A percentile compares a stretch with the other conserved stretches of the same genome.
phyloP scores from a whole-genome alignment of 805 yeast species.

The Cyberlindnera nakhonratchasimensis region DNA sequence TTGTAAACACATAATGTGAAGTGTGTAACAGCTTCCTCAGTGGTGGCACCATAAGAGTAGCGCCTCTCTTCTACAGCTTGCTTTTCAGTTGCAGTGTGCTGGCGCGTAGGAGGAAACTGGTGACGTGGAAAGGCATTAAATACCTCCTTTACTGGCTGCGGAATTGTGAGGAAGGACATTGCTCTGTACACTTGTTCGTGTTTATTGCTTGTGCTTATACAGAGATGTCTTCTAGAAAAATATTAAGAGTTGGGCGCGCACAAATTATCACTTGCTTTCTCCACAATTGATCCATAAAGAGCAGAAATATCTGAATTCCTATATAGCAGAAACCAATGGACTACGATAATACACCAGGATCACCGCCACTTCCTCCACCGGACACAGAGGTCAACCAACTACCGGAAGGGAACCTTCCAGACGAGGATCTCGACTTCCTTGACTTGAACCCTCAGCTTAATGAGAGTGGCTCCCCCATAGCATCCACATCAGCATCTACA shows the following conservation, averaged over 20 bases:
- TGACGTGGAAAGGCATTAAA: constrained; percentile 52
- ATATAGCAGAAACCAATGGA: constrained; percentile 2
- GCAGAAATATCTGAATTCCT: background rate
- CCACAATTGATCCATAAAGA: background rate
- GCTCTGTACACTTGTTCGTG: background rate
- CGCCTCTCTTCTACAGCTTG: constrained; percentile 25
- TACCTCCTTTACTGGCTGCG: constrained; percentile 40
- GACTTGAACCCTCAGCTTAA: constrained; percentile 27
- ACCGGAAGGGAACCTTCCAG: constrained; percentile 10
- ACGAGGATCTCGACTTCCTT: constrained; percentile 22
- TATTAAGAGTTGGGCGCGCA: background rate
- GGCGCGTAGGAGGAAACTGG: constrained; percentile 37
- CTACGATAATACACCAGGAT: constrained; percentile 23
- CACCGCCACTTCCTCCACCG: constrained; percentile 26
- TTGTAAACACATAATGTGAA: constrained; percentile 57
- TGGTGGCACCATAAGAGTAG: constrained; percentile 22
- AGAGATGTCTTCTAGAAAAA: no score
- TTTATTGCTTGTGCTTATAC: background rate
- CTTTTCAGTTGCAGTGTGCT: constrained; percentile 28
- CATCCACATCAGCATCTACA: background rate
- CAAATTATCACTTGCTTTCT: background rate
- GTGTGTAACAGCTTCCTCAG: constrained; percentile 17
- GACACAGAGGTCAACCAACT: constrained; percentile 20
- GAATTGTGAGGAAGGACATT: constrained; percentile 28
- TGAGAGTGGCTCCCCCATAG: background rate